Evolutionary conservation across 306 rosid genomes (phyloP).

Genomic region (Vicia faba): DNA sequence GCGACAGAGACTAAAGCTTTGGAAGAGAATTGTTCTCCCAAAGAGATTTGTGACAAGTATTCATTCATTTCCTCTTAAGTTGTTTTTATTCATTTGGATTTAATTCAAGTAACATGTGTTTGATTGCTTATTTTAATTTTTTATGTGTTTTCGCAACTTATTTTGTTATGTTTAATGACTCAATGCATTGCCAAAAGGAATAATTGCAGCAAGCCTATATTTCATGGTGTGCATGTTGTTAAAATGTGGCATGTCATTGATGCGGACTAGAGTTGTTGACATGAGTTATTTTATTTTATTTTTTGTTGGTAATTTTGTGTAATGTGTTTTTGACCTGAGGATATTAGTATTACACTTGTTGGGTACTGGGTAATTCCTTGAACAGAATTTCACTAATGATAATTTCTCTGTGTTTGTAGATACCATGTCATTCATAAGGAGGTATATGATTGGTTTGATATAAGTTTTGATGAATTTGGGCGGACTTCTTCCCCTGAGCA

Average conservation of each 20-base stretch:
- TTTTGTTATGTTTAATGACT: slow-evolving; percentile 10
- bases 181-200: slow-evolving; percentile 5
- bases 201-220: not conserved
- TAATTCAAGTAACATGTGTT: not conserved
- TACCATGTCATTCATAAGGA: slow-evolving; percentile 81
- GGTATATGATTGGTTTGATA: slow-evolving; percentile 84
- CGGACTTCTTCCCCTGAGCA: slow-evolving; percentile 85
- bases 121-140: not conserved
- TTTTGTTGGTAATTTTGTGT: not conserved
- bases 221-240: not conserved
- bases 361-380: not conserved
- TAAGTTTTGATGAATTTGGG: slow-evolving; percentile 92
- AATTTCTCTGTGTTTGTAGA: slow-evolving; percentile 42
- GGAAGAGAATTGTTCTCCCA: slow-evolving; percentile 91
- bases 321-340: not conserved
- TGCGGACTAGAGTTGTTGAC: slow-evolving; percentile 6
- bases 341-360: slow-evolving; percentile 1
- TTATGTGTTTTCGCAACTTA: too few relatives aligned
- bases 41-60: slow-evolving; percentile 93
- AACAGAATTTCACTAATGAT: not conserved
- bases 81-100: not conserved
- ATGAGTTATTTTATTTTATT: not conserved
- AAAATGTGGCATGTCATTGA: not conserved
- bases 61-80: slow-evolving; percentile 2
- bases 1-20: slow-evolving; percentile 95